A percentile compares a stretch with the other conserved stretches of the same genome.
phyloP scores from a whole-genome alignment of 352 stramenopile genomes.

The Globisporangium heterothallicum region DNA sequence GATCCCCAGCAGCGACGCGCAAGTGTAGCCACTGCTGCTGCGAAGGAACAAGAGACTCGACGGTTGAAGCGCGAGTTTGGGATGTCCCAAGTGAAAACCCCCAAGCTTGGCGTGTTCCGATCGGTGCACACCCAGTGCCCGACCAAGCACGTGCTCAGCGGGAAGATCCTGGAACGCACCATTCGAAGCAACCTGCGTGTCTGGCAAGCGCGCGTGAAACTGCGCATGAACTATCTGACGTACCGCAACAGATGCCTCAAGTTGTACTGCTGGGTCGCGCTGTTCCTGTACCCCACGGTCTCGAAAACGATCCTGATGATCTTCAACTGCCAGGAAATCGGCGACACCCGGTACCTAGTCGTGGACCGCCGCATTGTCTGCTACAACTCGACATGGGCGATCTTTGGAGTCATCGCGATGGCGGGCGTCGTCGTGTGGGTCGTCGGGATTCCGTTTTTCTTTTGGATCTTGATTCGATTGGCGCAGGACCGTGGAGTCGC shows the following conservation, averaged over 20 bases:
- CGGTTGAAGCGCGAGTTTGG: slow-evolving; percentile 57
- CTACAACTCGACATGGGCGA: slow-evolving; percentile 55
- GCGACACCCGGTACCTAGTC: slow-evolving; percentile 51
- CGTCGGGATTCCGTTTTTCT: slow-evolving; percentile 73
- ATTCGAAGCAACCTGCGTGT: slow-evolving; percentile 69
- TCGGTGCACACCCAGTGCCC: slow-evolving; percentile 51
- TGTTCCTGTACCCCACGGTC: slow-evolving; percentile 72
- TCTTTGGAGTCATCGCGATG: slow-evolving; percentile 57
- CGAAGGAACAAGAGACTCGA: slow-evolving; percentile 34
- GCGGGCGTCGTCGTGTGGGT: slow-evolving; percentile 64
- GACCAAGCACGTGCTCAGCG: slow-evolving; percentile 35
- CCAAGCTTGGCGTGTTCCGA: slow-evolving; percentile 57
- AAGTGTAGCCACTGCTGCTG: slow-evolving; percentile 4
- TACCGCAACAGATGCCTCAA: slow-evolving; percentile 81
- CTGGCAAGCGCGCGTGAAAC: slow-evolving; percentile 70
- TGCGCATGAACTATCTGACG: slow-evolving; percentile 81
- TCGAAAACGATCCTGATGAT: slow-evolving; percentile 75
- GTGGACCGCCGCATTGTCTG: slow-evolving; percentile 62
- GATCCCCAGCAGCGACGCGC: not conserved
- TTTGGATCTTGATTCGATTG: slow-evolving; percentile 64
- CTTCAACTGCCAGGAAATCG: slow-evolving; percentile 79
- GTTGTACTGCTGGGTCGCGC: slow-evolving; percentile 68
- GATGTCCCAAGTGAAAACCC: slow-evolving; percentile 70
- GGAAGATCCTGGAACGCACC: slow-evolving; percentile 51
- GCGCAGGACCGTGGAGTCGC: slow-evolving; percentile 54